Percentiles rank a stretch among this genome's conserved stretches.
These are phyloP conservation scores for Aspergillus cejpii DNA, from an alignment of 2,329 filamentous ascomycete genomes.

Conservation along the genomic window DNA sequence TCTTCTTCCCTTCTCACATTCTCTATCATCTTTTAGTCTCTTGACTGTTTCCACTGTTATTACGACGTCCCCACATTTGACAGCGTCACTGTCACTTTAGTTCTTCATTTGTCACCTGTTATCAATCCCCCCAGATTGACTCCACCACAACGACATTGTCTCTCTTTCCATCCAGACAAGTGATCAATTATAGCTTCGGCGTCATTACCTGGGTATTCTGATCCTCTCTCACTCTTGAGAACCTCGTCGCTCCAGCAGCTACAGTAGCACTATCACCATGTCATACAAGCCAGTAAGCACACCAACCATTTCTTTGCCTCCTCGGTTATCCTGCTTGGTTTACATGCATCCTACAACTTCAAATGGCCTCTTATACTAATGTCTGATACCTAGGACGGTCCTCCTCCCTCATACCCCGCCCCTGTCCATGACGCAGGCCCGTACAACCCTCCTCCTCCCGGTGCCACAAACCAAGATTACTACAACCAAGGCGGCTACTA, in stretches of 20 bases:
- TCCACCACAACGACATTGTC: no score
- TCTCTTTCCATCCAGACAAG: neutral
- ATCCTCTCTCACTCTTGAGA: neutral
- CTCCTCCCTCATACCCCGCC: slow-evolving; percentile 36
- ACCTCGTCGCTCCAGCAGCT: no score
- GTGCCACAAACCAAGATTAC: slow-evolving; percentile 29
- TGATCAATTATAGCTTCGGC: neutral
- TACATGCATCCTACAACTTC: neutral
- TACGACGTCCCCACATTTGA: neutral
- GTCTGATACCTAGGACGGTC: slow-evolving; percentile 21
- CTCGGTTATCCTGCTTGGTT: neutral
- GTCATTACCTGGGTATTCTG: neutral
- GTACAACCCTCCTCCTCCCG: slow-evolving; percentile 24
- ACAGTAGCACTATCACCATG: no score
- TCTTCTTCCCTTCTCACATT: neutral
- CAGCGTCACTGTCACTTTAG: neutral
- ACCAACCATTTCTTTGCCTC: neutral
- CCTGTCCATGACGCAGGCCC: slow-evolving; percentile 30
- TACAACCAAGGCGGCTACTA: slow-evolving; percentile 27
- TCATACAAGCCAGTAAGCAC: slow-evolving; percentile 26
- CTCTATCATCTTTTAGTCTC: no score
- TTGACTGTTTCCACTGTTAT: neutral
- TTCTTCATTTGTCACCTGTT: neutral
- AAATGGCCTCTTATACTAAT: neutral
- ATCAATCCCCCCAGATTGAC: no score